A percentile compares a stretch with the other conserved stretches of the same genome.
phyloP scores from a whole-genome alignment of 225 moss, liverwort and hornwort species.

The Sphagnum tenellum region DNA sequence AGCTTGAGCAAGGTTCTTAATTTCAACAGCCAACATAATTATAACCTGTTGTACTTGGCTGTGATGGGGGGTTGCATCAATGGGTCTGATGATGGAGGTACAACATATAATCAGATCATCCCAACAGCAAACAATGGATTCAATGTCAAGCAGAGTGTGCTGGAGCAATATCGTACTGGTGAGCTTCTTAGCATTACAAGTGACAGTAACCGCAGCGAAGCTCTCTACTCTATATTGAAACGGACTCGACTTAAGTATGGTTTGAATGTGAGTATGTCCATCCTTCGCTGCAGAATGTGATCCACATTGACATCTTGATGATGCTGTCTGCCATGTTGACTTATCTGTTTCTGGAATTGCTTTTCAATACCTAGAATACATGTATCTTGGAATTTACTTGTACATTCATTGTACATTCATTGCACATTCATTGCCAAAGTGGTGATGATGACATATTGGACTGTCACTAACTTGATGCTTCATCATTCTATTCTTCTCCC shows the following conservation, averaged over 20 bases:
- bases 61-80: slow-evolving; percentile 48
- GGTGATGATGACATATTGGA: too few species aligned
- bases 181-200: slow-evolving; percentile 57
- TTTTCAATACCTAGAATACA: too few species aligned
- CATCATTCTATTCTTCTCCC: too few species aligned
- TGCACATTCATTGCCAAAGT: too few species aligned
- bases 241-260: slow-evolving; percentile 44
- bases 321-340: too few species aligned
- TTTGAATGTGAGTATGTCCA: slow-evolving; percentile 67
- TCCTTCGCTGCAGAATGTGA: not conserved
- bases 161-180: slow-evolving; percentile 26
- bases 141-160: slow-evolving; percentile 28
- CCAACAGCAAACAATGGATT: slow-evolving; percentile 11
- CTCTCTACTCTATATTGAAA: slow-evolving; percentile 52
- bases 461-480: too few species aligned
- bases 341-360: too few species aligned
- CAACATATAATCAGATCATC: slow-evolving; percentile 45
- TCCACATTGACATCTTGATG: too few species aligned
- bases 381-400: too few species aligned
- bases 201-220: slow-evolving; percentile 63
- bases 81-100: slow-evolving; percentile 9
- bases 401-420: too few species aligned
- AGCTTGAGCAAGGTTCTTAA: slow-evolving; percentile 32
- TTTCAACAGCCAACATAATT: slow-evolving; percentile 55
- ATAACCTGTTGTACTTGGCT: slow-evolving; percentile 61